Evolutionary conservation across 2,329 filamentous ascomycete species (phyloP), one percentile per base, ranked within the genome.

Genomic region (Penicillium frequentans): DNA sequence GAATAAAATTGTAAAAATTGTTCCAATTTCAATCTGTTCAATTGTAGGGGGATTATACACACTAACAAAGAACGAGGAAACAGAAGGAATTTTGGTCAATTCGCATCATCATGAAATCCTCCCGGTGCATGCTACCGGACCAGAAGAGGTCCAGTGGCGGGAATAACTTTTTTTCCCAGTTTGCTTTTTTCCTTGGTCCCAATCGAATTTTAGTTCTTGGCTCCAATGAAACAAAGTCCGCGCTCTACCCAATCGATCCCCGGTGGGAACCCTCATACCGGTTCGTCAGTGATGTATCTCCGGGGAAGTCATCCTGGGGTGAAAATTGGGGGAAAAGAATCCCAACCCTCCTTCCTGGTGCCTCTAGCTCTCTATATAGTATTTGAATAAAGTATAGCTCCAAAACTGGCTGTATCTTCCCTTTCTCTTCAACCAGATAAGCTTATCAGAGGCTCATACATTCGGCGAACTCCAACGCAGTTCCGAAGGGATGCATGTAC

Each of bases 101-200:
- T 19, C n/a, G 39, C 53, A 55, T 55, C 53, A 55, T 55, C 46
- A 55, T 55, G 53, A 55, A 55, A 31, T 49, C 24, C 52, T 37
- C 43, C 51, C 44, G 33, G 43, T 42, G 24, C n/a, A 31, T 27
- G 24, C 49, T 44, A 50, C 48, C 48, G 50, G 37, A 29, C 50
- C 50, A 45, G 27, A 27, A 44, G 26, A 24, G 33, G 16, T 29
- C 24, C 39, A 39, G 50, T 53, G 50, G 50, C 50, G 27, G n/a
- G 31, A 33, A 24, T 27, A 44, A 24, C 21, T 37, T 47, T 29
- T 27, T 35, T 24, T 49, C 23, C 11, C 10, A 6, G 29, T 24
- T 37, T 49, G 14, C 23, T 37, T 49, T 49, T 42, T 39, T 29
- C 35, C 24, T 27, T 42, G 50, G 14, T 47, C 51, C 29, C 14